Evolutionary conservation across 257 asterid genomes (phyloP).

Genomic region (Solanum dulcamara): DNA sequence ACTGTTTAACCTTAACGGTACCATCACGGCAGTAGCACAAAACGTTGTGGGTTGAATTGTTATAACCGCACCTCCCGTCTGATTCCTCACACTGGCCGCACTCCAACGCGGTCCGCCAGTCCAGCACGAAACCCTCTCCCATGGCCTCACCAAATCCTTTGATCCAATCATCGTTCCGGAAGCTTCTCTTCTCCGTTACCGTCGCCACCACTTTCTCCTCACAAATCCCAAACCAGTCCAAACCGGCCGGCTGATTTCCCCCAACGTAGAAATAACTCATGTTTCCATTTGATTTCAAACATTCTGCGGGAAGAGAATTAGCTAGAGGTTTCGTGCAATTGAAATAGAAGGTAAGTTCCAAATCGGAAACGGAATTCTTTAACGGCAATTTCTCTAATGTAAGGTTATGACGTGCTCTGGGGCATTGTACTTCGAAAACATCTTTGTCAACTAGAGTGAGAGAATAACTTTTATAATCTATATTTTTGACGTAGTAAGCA

Average conservation of each 20-base stretch:
- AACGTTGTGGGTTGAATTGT: neutral
- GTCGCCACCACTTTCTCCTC: constrained; percentile 7
- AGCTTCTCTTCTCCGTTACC: neutral
- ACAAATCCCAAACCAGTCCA: constrained; percentile 1
- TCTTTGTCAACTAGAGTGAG: neutral
- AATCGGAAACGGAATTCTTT: neutral
- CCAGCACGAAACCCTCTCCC: constrained; percentile 10
- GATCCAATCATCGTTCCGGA: neutral
- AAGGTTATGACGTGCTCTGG: constrained; percentile 9
- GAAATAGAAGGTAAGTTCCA: constrained; percentile 8
- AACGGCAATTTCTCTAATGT: constrained; percentile 1
- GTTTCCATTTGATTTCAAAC: neutral
- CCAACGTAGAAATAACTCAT: neutral
- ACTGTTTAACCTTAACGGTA: neutral
- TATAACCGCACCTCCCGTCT: constrained; percentile 10
- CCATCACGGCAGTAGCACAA: constrained; percentile 14
- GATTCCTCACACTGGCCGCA: constrained; percentile 7
- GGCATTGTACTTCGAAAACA: neutral
- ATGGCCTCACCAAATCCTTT: neutral
- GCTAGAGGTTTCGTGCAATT: neutral
- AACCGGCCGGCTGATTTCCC: neutral
- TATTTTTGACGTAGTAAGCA: neutral
- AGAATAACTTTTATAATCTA: neutral
- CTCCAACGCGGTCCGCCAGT: neutral
- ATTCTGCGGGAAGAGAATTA: neutral